Evolutionary conservation across 2,329 filamentous ascomycete species (phyloP).

Genomic region (Gnomoniopsis smithogilvyi): DNA sequence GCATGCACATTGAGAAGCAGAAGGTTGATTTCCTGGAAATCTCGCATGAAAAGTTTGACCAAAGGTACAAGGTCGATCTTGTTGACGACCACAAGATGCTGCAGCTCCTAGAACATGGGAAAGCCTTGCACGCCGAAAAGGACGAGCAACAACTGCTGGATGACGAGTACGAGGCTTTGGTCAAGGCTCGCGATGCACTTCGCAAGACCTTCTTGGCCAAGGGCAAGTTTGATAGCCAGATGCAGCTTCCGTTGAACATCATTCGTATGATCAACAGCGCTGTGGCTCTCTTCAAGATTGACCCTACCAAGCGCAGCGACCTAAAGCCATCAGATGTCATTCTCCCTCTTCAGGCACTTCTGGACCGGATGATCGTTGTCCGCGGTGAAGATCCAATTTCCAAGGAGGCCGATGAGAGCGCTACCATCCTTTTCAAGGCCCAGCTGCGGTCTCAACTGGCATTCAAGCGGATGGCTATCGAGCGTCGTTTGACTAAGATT

Average conservation of each 20-base stretch:
- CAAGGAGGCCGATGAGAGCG: slow-evolving; percentile 79
- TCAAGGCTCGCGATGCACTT: slow-evolving; percentile 70
- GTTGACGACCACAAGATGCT: slow-evolving; percentile 62
- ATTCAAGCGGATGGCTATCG: slow-evolving; percentile 86
- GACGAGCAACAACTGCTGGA: slow-evolving; percentile 84
- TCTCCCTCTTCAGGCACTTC: slow-evolving; percentile 68
- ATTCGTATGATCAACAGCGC: slow-evolving; percentile 87
- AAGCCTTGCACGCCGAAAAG: slow-evolving; percentile 83
- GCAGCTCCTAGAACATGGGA: slow-evolving; percentile 77
- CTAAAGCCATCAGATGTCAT: slow-evolving; percentile 86
- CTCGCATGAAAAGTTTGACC: slow-evolving; percentile 73
- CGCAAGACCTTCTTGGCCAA: slow-evolving; percentile 60
- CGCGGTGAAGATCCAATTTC: slow-evolving; percentile 82
- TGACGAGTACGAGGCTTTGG: slow-evolving; percentile 78
- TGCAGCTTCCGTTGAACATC: slow-evolving; percentile 92
- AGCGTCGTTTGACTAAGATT: slow-evolving; percentile 82
- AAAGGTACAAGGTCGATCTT: slow-evolving; percentile 81
- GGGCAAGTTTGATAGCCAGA: slow-evolving; percentile 75
- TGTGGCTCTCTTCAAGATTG: slow-evolving; percentile 86
- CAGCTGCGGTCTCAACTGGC: slow-evolving; percentile 84
- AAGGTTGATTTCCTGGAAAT: slow-evolving; percentile 81
- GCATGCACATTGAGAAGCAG: slow-evolving; percentile 90
- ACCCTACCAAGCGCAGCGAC: slow-evolving; percentile 81
- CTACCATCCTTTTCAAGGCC: slow-evolving; percentile 89
- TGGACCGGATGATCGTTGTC: slow-evolving; percentile 79